Percentiles rank a stretch among this genome's conserved stretches.
These are phyloP conservation scores for Berberis vulgaris DNA, from an alignment of 164 flowering plant genomes.

Conservation along the genomic window DNA sequence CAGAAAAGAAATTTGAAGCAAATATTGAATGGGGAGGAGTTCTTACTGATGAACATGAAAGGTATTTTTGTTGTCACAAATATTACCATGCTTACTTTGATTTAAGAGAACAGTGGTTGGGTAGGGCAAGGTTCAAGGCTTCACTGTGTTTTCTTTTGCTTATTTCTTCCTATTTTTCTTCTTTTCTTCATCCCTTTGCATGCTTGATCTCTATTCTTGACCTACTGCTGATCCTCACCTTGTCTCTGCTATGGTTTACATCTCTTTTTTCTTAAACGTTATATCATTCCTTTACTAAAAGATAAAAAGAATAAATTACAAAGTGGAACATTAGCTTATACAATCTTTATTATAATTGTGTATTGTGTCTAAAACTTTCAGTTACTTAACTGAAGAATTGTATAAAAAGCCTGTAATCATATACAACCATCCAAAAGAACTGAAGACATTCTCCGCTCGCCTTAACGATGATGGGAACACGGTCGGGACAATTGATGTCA, in stretches of 20 bases:
- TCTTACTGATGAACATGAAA: slow-evolving; percentile 66
- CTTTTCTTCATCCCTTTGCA: too few relatives aligned
- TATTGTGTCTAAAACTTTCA: slow-evolving; percentile 18
- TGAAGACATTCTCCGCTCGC: slow-evolving; percentile 61
- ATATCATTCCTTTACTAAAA: neutral
- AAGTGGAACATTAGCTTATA: neutral
- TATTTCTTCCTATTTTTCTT: too few relatives aligned
- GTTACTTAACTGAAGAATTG: slow-evolving; percentile 63
- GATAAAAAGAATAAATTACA: too few relatives aligned
- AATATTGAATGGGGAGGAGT: slow-evolving; percentile 51
- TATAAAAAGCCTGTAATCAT: slow-evolving; percentile 54
- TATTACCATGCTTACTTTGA: neutral
- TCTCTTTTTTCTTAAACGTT: too few relatives aligned
- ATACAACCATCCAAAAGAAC: slow-evolving; percentile 66
- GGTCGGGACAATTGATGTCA: slow-evolving; percentile 70
- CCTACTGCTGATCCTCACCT: too few relatives aligned
- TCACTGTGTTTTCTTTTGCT: neutral
- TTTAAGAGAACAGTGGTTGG: neutral
- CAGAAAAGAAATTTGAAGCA: slow-evolving; percentile 32
- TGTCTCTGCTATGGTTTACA: too few relatives aligned
- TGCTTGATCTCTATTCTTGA: too few relatives aligned
- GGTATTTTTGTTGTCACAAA: slow-evolving; percentile 28
- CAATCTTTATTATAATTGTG: neutral
- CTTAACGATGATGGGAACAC: slow-evolving; percentile 65
- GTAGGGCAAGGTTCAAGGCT: neutral